Conservation (phyloP, 306 rosid genomes). For the Oxytropis ochrocephala region DNA sequence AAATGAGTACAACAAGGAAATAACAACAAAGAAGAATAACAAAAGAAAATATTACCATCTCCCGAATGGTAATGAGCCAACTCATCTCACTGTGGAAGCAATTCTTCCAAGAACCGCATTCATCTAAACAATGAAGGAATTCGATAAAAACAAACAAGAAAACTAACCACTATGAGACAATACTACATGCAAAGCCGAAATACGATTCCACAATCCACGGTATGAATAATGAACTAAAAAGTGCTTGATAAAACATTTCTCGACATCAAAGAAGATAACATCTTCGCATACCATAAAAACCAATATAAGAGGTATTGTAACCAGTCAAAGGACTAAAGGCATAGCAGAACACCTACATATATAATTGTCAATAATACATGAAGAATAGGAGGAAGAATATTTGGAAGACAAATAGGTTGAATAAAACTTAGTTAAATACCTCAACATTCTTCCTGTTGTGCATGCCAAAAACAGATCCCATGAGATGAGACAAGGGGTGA, state of each 20-base stretch:
- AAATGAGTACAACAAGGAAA: not conserved
- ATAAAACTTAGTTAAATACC: no score
- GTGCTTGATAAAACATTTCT: not conserved
- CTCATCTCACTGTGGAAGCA: constrained; percentile 78
- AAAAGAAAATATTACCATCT: constrained; percentile 50
- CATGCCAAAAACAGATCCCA: no score
- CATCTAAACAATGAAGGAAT: constrained; percentile 54
- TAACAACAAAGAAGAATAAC: not conserved
- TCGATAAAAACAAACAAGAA: not conserved
- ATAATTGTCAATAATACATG: no score
- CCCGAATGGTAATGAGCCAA: constrained; percentile 97
- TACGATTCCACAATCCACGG: not conserved
- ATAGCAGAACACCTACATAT: no score
- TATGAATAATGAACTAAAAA: not conserved
- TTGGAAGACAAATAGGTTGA: no score
- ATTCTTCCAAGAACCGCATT: constrained; percentile 90
- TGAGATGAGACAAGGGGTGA: no score
- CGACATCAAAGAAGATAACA: not conserved
- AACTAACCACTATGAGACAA: constrained; percentile 7
- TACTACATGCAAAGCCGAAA: not conserved
- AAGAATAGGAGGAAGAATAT: no score
- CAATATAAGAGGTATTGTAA: not conserved
- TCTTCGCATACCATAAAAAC: no score
- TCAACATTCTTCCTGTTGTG: no score
- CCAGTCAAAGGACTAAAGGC: not conserved